Evolutionary conservation across 2,329 filamentous ascomycete genomes (phyloP), one percentile per base, ranked within the genome.

Genomic region (Bimuria novae-zelandiae): DNA sequence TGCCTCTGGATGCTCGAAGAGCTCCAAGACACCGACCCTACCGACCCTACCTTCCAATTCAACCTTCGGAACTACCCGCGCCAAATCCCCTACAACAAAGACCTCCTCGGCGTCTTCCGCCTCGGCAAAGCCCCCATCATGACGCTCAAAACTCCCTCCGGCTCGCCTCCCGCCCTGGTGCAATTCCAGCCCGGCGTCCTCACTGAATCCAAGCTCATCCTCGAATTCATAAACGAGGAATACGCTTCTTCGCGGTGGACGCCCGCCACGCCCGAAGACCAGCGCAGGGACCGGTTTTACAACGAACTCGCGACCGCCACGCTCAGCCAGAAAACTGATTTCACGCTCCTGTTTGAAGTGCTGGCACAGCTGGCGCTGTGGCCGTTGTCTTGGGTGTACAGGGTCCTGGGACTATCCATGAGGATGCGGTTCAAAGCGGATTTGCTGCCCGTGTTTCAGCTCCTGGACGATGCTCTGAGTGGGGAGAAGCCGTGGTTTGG

Each of bases 401-500:
- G 30, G 10, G 23, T 60, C 0, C 45, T 68, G 3, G 52, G 61
- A n/a, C 45, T 46, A 4, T 67, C 64, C 4, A 52, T 70, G 27
- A 46, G 54, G 8, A 55, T 42, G 16, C 48, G 60, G 12, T 64
- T 62, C 17, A 40, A 52, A n/a, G 44, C 29, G 2, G 62, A 66
- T 30, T 29, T 64, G 16, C 40, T 42, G 25, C 51, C 22, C 10
- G 52, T 57, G 17, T 68, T 55, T 35, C 41, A 56, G 37, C 22
- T 68, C 5, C 52, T 71, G 57, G 68, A 70, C 32, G 53, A 59
- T 25, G 50, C 53, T 21, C 43, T 70, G 17, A 53, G 46, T 4
- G 63, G 60, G 3, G 67, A 65, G 56, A 59, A 55, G 32, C 60
- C 57, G 7, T 72, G 62, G 59, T 69, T 69, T 49, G 65, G 67